Conservation (phyloP, 345 rosid species). For the Gynandropsis gynandra region DNA sequence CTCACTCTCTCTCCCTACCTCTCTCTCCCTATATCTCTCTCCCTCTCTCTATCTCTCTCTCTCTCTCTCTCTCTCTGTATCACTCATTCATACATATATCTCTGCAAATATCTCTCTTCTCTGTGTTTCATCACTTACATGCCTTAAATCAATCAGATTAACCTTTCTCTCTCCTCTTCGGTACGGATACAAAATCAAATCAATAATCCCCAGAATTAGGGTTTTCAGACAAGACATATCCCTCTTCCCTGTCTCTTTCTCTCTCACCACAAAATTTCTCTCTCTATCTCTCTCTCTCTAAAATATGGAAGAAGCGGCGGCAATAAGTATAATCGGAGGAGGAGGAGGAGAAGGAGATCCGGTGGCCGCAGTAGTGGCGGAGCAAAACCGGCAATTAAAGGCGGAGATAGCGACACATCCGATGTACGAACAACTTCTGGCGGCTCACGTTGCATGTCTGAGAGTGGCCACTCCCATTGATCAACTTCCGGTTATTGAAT, state of each 20-base stretch:
- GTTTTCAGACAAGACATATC: slow-evolving; percentile 1
- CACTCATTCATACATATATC: slow-evolving; percentile 13
- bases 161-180: too few species aligned
- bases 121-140: too few species aligned
- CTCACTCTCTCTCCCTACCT: slow-evolving; percentile 14
- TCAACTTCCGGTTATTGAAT: slow-evolving; percentile 87
- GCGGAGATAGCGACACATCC: slow-evolving; percentile 85
- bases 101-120: too few species aligned
- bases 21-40: neutral
- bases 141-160: too few species aligned
- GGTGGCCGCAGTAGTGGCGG: slow-evolving; percentile 12
- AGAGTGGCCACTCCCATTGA: slow-evolving; percentile 96
- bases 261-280: neutral
- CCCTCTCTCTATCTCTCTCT: slow-evolving; percentile 13
- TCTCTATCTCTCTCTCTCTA: neutral
- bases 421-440: slow-evolving; percentile 67
- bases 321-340: slow-evolving; percentile 64
- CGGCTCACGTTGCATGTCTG: slow-evolving; percentile 87
- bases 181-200: slow-evolving; percentile 4
- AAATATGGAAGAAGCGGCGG: slow-evolving; percentile 69
- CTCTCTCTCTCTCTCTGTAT: slow-evolving; percentile 3
- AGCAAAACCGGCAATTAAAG: slow-evolving; percentile 57
- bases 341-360: slow-evolving; percentile 42
- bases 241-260: neutral
- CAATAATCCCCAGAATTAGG: slow-evolving; percentile 17